These are phyloP conservation scores for Candida mattraensis DNA, from an alignment of 805 yeast genomes.

Conservation along the genomic window DNA sequence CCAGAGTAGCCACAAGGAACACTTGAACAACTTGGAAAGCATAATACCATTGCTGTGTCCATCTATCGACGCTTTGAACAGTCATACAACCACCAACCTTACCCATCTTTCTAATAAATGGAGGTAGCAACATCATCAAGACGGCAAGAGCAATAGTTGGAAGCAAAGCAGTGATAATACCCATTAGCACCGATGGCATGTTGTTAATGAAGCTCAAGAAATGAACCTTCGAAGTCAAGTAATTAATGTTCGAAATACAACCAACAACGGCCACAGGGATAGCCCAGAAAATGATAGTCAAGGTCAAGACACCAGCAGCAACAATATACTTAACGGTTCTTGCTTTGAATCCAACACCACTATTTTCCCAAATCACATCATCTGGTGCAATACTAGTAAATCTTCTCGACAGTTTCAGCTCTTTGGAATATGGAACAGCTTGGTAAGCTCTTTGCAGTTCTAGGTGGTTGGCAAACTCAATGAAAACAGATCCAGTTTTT, in stretches of 20 bases:
- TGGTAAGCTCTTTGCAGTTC: slow-evolving; percentile 90
- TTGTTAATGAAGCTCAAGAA: slow-evolving; percentile 76
- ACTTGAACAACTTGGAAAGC: slow-evolving; percentile 91
- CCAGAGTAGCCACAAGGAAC: slow-evolving; percentile 77
- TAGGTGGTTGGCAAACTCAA: slow-evolving; percentile 79
- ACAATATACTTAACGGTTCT: slow-evolving; percentile 56
- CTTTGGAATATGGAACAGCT: slow-evolving; percentile 58
- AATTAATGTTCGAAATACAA: slow-evolving; percentile 82
- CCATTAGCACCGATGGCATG: slow-evolving; percentile 68
- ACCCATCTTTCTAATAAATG: slow-evolving; percentile 77
- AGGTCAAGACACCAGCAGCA: slow-evolving; percentile 63
- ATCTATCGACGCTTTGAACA: slow-evolving; percentile 67
- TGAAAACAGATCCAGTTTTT: slow-evolving; percentile 66
- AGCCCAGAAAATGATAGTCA: slow-evolving; percentile 86
- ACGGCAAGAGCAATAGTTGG: slow-evolving; percentile 81
- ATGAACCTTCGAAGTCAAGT: slow-evolving; percentile 65
- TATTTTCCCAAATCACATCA: slow-evolving; percentile 82
- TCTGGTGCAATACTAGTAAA: slow-evolving; percentile 71
- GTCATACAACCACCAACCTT: slow-evolving; percentile 71
- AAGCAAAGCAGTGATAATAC: slow-evolving; percentile 82
- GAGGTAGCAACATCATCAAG: slow-evolving; percentile 85
- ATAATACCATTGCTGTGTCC: slow-evolving; percentile 85
- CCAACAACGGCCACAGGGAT: slow-evolving; percentile 98
- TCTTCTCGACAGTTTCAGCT: slow-evolving; percentile 46
- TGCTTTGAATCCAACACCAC: slow-evolving; percentile 54